Base-by-base conservation (phyloP, 2,329 filamentous ascomycete species). In the Seiridium unicorne region DNA sequence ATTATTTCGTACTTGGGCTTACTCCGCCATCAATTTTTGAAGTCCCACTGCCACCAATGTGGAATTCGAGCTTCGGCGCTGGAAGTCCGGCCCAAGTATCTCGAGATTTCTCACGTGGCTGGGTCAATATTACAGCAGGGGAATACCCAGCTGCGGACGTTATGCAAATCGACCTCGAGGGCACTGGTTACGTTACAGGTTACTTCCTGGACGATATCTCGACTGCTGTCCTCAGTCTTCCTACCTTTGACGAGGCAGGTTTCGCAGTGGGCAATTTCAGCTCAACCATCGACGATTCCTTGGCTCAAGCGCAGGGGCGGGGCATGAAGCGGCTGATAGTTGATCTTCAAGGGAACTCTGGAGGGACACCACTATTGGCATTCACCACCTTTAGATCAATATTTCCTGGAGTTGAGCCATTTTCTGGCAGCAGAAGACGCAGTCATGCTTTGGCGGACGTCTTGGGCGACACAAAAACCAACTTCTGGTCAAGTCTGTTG, bases 141-240 rank as follows among this genome's bases (percentile, higher is more conserved):
- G 66, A 62, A 8, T 64, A 68, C 38, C 61, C 61, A 11, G 36
- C 57, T 32, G 57, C 64, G 6, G 62, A 66, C 32, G 56, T 65
- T 11, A 47, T 51, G 2, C 64, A 68, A 51, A 48, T 57, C 3
- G 62, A 61, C 26, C 42, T 66, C 4, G 34, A 34, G 18, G 62
- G 60, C 13, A 58, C 59, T 13, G 63, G 62, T 44, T 51, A 64
- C n/a, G 49, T 65, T 4, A 56, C 62, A 48, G 68, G 64, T 3
- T 69, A 67, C 13, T 67, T 65, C 58, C 55, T 68, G 5, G 55
- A 60, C 18, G 63, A 65, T 32, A 64, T 66, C 0, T 64, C 67
- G 1, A 69, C 71, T 6, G 72, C 71, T 4, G 73, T 79, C 1
- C 65, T 79, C 8, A 77, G 74, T 53, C 73, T 78, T 42, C 76